Conservation (phyloP, 2,329 filamentous ascomycete species). For the Stenocarpella maydis region DNA sequence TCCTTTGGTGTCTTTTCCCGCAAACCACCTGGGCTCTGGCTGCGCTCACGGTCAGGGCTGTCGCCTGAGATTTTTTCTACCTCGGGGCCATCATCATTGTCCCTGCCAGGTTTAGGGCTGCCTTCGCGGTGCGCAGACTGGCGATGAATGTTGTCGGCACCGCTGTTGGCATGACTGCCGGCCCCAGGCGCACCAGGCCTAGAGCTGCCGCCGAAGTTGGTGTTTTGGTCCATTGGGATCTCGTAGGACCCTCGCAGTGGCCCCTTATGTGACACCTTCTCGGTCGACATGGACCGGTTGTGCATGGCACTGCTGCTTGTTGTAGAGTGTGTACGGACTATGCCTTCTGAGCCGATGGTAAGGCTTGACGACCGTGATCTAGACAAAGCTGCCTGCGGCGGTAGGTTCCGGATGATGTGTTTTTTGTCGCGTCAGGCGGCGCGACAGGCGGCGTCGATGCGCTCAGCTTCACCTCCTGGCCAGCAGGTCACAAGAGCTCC, state of each 20-base stretch:
- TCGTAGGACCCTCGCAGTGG: constrained; percentile 28
- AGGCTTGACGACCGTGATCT: neutral
- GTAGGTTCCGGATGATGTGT: neutral
- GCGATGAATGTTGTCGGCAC: neutral
- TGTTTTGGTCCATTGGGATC: constrained; percentile 26
- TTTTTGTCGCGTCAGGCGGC: constrained; percentile 13
- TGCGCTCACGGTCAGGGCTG: neutral
- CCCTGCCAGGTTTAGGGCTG: neutral
- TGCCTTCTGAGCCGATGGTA: neutral
- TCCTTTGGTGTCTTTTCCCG: constrained; percentile 36
- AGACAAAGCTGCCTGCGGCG: neutral
- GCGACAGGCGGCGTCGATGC: constrained; percentile 19
- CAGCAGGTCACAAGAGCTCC: neutral
- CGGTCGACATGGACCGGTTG: constrained; percentile 17
- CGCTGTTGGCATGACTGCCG: constrained; percentile 3
- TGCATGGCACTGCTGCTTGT: neutral
- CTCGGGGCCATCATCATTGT: constrained; percentile 29
- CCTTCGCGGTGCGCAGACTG: neutral
- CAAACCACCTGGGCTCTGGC: constrained; percentile 21
- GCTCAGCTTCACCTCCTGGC: constrained; percentile 1
- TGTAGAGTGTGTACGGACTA: neutral
- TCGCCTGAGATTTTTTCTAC: constrained; percentile 30
- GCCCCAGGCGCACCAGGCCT: constrained; percentile 27
- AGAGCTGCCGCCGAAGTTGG: constrained; percentile 11
- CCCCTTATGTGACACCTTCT: constrained; percentile 27